phyloP scores from a whole-genome alignment of 495 filamentous ascomycete genomes.

The Penicillium pulvis region DNA sequence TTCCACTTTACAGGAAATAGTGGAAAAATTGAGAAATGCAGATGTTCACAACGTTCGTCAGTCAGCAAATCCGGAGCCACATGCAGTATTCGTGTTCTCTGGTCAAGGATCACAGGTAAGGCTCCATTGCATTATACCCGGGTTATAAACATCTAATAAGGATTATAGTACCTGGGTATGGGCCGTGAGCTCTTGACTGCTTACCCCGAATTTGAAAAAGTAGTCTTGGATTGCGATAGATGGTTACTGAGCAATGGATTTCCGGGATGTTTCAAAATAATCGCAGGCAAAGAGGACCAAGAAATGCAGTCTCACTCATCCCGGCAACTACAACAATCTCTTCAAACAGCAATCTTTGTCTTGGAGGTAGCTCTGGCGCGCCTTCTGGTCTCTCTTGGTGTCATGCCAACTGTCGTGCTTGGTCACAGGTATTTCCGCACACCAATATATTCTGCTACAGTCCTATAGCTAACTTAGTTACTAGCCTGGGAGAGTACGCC shows the following conservation, averaged over 20 bases:
- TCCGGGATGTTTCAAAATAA: conserved; percentile 1
- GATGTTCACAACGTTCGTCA: neutral
- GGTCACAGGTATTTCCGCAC: neutral
- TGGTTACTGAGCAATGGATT: neutral
- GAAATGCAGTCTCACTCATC: neutral
- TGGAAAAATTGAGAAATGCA: neutral
- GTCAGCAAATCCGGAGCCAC: neutral
- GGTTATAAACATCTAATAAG: neutral
- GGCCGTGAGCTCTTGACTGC: neutral
- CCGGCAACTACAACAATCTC: neutral
- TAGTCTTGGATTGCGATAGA: neutral
- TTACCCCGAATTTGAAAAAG: neutral
- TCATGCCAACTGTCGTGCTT: neutral
- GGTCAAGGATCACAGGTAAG: conserved; percentile 2
- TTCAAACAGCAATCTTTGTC: conserved; percentile 1
- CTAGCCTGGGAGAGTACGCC: neutral
- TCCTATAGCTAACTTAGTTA: neutral
- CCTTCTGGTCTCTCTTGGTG: neutral
- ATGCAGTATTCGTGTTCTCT: neutral
- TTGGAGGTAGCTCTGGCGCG: neutral
- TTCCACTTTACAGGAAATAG: neutral
- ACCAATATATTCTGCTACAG: neutral
- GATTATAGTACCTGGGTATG: neutral
- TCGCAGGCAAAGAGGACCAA: neutral
- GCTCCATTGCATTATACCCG: neutral